Percentiles rank a stretch among this genome's conserved stretches.
These are phyloP conservation scores for Endotrypanum monterogeii DNA, from an alignment of 208 protist genomes.

Conservation along the genomic window DNA sequence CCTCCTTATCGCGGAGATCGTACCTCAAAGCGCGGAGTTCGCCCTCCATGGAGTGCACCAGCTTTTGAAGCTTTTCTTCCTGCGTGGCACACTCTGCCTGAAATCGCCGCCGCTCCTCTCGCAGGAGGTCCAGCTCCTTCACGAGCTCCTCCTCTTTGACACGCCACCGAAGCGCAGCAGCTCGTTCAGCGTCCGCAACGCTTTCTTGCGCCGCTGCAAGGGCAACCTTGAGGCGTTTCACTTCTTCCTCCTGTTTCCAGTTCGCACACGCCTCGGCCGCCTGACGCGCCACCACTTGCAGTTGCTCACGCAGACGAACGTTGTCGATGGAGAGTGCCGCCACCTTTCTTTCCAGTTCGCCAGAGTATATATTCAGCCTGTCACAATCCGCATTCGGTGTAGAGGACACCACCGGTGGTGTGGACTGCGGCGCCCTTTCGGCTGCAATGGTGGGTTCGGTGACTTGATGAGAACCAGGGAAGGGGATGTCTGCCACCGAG, in stretches of 20 bases:
- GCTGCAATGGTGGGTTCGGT: neutral
- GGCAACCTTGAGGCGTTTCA: constrained; percentile 45
- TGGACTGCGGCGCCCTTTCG: neutral
- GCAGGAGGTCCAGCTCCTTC: constrained; percentile 55
- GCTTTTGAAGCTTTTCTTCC: constrained; percentile 39
- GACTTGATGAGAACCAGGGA: too few species aligned
- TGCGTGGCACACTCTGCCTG: constrained; percentile 24
- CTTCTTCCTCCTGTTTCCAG: constrained; percentile 59
- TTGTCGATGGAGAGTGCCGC: constrained; percentile 53
- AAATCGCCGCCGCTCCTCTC: constrained; percentile 46
- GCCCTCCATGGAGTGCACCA: constrained; percentile 38
- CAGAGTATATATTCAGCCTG: neutral
- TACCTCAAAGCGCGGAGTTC: constrained; percentile 29
- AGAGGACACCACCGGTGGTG: neutral
- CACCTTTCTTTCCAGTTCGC: constrained; percentile 33
- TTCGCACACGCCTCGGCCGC: constrained; percentile 19
- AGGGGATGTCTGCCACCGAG: neutral
- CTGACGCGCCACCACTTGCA: constrained; percentile 40
- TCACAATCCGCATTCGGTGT: neutral
- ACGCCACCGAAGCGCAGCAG: constrained; percentile 37
- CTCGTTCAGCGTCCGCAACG: constrained; percentile 18
- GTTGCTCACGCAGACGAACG: constrained; percentile 40
- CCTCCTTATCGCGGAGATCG: constrained; percentile 21
- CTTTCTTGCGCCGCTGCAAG: constrained; percentile 25
- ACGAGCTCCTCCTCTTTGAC: constrained; percentile 67